Evolutionary conservation across 176 grass and related monocot genomes (phyloP).

Genomic region (Raddia distichophylla): DNA sequence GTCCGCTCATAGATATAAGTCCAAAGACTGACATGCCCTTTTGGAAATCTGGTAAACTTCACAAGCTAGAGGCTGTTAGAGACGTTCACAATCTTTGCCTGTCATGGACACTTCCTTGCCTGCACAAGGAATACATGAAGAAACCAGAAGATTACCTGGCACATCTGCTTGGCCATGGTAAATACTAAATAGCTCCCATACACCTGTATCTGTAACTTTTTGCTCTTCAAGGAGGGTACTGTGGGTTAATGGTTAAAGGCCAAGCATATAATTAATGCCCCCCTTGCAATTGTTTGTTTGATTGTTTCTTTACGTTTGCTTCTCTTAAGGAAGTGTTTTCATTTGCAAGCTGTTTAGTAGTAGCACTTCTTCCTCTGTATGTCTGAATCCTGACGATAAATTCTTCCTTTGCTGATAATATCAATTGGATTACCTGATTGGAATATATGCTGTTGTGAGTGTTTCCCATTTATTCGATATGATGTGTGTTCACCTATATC

Average conservation of each 20-base stretch:
- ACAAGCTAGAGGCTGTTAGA: constrained; percentile 92
- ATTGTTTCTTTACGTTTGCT: constrained; percentile 17
- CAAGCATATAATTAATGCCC: constrained; percentile 29
- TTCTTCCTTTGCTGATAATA: constrained; percentile 10
- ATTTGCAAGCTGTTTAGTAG: constrained; percentile 2
- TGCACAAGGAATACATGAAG: constrained; percentile 93
- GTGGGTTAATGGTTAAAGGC: constrained; percentile 27
- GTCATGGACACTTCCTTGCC: constrained; percentile 92
- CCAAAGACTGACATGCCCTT: constrained; percentile 66
- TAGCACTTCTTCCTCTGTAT: constrained; percentile 14
- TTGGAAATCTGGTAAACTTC: constrained; percentile 85
- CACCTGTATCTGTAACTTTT: constrained; percentile 12
- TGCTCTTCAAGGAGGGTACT: neutral
- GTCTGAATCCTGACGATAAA: neutral
- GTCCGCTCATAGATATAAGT: constrained; percentile 61
- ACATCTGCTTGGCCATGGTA: constrained; percentile 97
- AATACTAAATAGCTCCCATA: constrained; percentile 64
- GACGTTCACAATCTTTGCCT: constrained; percentile 82
- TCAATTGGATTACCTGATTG: neutral
- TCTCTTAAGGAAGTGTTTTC: neutral
- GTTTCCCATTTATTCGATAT: neutral
- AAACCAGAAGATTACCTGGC: constrained; percentile 93
- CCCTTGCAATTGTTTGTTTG: constrained; percentile 27
- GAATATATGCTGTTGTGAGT: constrained; percentile 1
- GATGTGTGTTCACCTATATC: neutral